Percentiles rank a stretch among this genome's conserved stretches.
These are phyloP conservation scores for Auricularia auricula-judae DNA, from an alignment of 768 basidiomycete genomes.

Conservation along the genomic window DNA sequence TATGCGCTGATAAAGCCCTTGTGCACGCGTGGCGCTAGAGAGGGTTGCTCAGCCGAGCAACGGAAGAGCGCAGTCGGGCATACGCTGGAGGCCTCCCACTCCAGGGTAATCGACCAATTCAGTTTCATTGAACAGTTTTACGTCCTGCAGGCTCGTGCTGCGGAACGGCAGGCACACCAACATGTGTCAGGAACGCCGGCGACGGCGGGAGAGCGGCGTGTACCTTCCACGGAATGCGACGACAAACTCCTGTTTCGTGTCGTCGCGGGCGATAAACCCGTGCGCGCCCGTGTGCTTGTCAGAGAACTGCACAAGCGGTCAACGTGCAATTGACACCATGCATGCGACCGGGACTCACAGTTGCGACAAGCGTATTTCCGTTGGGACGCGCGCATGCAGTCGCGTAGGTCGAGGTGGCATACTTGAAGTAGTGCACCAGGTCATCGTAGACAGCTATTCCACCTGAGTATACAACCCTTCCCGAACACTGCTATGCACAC, in stretches of 20 bases:
- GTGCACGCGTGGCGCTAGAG: constrained; percentile 33
- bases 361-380: constrained; percentile 31
- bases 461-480: too few relatives aligned
- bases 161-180: not conserved
- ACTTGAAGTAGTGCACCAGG: constrained; percentile 31
- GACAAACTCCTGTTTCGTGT: constrained; percentile 33
- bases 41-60: not conserved
- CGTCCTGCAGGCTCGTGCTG: not conserved
- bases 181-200: not conserved
- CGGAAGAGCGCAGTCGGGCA: too few relatives aligned
- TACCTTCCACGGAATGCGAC: constrained; percentile 37
- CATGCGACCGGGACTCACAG: constrained; percentile 12
- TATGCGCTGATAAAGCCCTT: constrained; percentile 40
- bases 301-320: constrained; percentile 23
- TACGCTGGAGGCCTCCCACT: not conserved
- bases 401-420: constrained; percentile 40
- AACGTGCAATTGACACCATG: not conserved
- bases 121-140: not conserved
- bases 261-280: constrained; percentile 42
- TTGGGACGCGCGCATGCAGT: constrained; percentile 34
- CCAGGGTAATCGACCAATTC: not conserved
- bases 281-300: constrained; percentile 32
- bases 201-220: not conserved
- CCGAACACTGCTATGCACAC: not conserved
- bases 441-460: not conserved